Conservation (phyloP, 176 grass and related monocot genomes). For the Oryza punctata region DNA sequence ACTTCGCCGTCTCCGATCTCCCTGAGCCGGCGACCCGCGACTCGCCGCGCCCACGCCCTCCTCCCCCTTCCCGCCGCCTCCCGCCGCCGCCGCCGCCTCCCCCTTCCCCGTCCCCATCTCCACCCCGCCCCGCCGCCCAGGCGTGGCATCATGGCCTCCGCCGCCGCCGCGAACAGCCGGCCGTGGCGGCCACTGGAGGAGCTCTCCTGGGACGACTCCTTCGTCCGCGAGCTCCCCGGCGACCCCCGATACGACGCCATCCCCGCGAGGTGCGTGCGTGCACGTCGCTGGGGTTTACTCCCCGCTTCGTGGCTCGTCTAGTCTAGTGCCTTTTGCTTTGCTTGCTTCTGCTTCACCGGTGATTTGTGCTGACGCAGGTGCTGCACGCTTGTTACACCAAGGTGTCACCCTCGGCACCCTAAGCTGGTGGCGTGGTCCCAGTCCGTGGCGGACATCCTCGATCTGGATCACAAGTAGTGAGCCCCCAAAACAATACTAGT, state of each 20-base stretch:
- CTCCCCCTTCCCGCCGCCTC: slow-evolving; percentile 10
- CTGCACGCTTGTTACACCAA: slow-evolving; percentile 79
- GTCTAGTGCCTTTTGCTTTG: neutral
- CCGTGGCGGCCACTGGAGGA: slow-evolving; percentile 63
- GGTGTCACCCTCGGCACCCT: slow-evolving; percentile 75
- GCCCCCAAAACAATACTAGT: neutral
- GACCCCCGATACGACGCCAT: slow-evolving; percentile 69
- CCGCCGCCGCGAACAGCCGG: neutral
- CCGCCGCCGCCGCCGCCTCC: slow-evolving; percentile 23
- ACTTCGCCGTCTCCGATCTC: too few species aligned
- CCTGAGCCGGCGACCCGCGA: too few species aligned
- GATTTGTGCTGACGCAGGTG: slow-evolving; percentile 39
- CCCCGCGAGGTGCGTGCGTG: slow-evolving; percentile 54
- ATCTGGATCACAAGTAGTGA: slow-evolving; percentile 95
- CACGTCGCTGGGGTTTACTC: neutral
- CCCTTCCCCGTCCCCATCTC: too few species aligned
- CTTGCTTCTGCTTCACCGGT: neutral
- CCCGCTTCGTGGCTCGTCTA: neutral
- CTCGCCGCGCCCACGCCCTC: neutral
- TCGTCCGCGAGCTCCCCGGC: slow-evolving; percentile 72
- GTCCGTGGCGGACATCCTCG: slow-evolving; percentile 72
- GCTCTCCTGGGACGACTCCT: slow-evolving; percentile 81
- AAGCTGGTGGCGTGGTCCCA: slow-evolving; percentile 80
- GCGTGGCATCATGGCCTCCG: slow-evolving; percentile 46
- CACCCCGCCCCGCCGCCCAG: neutral